Conservation (phyloP, 2,329 filamentous ascomycete species). For the Neonectria coccinea region DNA sequence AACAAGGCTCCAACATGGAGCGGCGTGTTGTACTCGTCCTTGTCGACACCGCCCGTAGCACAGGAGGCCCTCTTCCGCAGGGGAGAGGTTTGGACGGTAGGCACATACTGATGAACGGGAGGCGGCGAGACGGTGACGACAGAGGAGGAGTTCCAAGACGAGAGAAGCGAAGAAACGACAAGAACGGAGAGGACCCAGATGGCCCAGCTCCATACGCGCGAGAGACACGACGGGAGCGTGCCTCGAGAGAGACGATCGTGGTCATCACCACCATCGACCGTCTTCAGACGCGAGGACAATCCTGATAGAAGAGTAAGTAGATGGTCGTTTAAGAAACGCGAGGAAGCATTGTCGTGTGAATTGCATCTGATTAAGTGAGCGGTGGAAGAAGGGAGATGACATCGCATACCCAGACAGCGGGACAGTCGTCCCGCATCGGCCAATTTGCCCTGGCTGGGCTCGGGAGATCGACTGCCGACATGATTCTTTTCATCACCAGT, state of each 20-base stretch:
- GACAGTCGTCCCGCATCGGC: slow-evolving; percentile 49
- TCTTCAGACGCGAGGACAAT: slow-evolving; percentile 49
- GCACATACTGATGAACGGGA: slow-evolving; percentile 19
- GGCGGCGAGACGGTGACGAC: slow-evolving; percentile 7
- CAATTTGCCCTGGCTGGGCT: slow-evolving; percentile 30
- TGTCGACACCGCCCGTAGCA: slow-evolving; percentile 45
- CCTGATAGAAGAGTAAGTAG: slow-evolving; percentile 32
- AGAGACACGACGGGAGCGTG: slow-evolving; percentile 46
- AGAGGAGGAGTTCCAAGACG: slow-evolving; percentile 36
- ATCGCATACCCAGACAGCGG: slow-evolving; percentile 43
- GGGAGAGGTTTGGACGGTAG: slow-evolving; percentile 29
- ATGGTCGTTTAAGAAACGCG: not conserved
- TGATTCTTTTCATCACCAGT: slow-evolving; percentile 45
- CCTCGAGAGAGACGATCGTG: slow-evolving; percentile 50
- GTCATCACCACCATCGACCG: slow-evolving; percentile 56
- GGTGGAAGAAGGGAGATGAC: not conserved
- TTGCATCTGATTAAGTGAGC: not conserved
- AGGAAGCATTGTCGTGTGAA: slow-evolving; percentile 16
- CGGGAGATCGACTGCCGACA: slow-evolving; percentile 34
- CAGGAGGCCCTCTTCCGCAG: slow-evolving; percentile 48
- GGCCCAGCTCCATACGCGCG: slow-evolving; percentile 55
- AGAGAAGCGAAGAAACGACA: slow-evolving; percentile 50
- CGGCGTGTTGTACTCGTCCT: slow-evolving; percentile 63
- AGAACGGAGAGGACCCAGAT: slow-evolving; percentile 58
- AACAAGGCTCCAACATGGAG: slow-evolving; percentile 69